Percentiles rank a stretch among this genome's conserved stretches.
These are phyloP conservation scores for Keithomyces neogunnii DNA, from an alignment of 2,329 filamentous ascomycete species.

Conservation along the genomic window DNA sequence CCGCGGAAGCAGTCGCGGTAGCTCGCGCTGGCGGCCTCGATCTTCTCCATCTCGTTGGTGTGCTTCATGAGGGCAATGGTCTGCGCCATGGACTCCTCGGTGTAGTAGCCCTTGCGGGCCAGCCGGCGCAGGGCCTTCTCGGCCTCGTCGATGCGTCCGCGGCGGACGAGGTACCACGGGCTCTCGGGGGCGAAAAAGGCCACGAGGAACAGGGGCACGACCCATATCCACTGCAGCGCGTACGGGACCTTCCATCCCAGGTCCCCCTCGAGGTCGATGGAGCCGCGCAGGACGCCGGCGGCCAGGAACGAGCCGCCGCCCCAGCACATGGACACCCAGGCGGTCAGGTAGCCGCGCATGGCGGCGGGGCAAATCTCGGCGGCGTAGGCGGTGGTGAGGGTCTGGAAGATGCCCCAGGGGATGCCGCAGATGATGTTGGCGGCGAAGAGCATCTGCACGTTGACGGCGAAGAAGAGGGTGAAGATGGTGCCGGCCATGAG, in stretches of 20 bases:
- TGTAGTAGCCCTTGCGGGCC: constrained; percentile 6
- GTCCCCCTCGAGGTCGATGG: constrained; percentile 21
- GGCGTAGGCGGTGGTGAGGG: constrained; percentile 37
- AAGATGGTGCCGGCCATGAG: constrained; percentile 34
- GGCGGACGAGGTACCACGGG: constrained; percentile 34
- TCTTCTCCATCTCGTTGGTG: constrained; percentile 17
- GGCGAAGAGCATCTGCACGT: constrained; percentile 26
- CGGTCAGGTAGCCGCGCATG: constrained; percentile 35
- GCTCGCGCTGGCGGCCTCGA: constrained; percentile 18
- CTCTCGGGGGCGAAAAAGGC: constrained; percentile 37
- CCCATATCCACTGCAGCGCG: constrained; percentile 41
- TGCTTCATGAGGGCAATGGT: constrained; percentile 32
- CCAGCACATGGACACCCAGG: constrained; percentile 38
- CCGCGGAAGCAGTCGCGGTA: constrained; percentile 37
- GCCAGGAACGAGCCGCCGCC: constrained; percentile 37
- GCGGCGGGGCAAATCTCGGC: constrained; percentile 31
- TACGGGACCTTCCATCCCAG: constrained; percentile 41
- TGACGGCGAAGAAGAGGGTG: constrained; percentile 35
- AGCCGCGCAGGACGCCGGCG: constrained; percentile 19
- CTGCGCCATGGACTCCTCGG: constrained; percentile 20
- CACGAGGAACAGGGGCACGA: constrained; percentile 29
- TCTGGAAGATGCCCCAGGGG: constrained; percentile 37
- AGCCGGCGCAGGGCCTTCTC: constrained; percentile 24
- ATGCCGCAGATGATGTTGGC: constrained; percentile 38
- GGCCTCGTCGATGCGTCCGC: constrained; percentile 24